Conservation (phyloP, 2,329 filamentous ascomycete species). For the Aspergillus awamori region DNA sequence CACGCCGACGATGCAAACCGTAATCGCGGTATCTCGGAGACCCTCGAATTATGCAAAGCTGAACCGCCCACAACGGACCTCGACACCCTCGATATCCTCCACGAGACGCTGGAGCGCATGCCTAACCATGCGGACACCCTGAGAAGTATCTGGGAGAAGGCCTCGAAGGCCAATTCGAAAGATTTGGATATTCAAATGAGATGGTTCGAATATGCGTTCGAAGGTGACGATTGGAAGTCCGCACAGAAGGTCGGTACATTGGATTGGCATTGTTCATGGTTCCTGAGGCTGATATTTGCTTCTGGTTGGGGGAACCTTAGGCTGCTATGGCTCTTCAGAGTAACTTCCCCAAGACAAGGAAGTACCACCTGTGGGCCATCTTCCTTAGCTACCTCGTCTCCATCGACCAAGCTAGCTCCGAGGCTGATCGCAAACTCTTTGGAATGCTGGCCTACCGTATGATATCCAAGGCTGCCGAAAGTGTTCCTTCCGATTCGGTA, state of each 20-base stretch:
- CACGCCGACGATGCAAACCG: constrained; percentile 47
- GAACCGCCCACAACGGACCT: constrained; percentile 49
- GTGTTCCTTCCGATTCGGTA: constrained; percentile 49
- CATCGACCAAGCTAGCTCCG: constrained; percentile 39
- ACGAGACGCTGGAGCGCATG: constrained; percentile 43
- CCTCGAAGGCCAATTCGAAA: constrained; percentile 48
- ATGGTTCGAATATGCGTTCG: constrained; percentile 50
- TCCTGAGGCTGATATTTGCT: constrained; percentile 1
- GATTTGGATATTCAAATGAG: constrained; percentile 48
- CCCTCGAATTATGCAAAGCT: constrained; percentile 46
- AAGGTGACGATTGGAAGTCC: constrained; percentile 48
- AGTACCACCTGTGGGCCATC: constrained; percentile 55
- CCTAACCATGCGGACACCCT: constrained; percentile 39
- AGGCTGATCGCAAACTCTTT: constrained; percentile 49
- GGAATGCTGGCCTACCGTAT: constrained; percentile 55
- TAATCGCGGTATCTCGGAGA: constrained; percentile 47
- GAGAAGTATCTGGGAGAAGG: constrained; percentile 50
- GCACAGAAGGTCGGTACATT: constrained; percentile 52
- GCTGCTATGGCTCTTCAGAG: constrained; percentile 54
- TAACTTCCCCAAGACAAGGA: constrained; percentile 51
- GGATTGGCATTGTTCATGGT: background rate
- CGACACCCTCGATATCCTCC: constrained; percentile 48
- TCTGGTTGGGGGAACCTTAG: constrained; percentile 31
- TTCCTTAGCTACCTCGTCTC: constrained; percentile 50
- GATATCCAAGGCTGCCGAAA: constrained; percentile 51